phyloP scores from a whole-genome alignment of 2,329 filamentous ascomycete genomes.

The Chrysoporthe deuterocubensis region DNA sequence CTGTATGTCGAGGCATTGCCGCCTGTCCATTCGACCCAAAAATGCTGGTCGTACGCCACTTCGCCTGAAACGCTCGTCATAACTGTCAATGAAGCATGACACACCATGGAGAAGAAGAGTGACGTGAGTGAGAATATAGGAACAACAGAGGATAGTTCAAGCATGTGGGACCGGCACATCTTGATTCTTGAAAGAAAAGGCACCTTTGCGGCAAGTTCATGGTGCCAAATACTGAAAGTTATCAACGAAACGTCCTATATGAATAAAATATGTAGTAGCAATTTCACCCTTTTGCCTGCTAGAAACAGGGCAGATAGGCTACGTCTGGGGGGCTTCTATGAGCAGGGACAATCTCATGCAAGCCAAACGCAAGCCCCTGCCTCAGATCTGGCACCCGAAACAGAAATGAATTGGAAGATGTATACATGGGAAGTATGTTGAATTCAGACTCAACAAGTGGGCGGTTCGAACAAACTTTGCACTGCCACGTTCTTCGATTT shows the following conservation, averaged over 20 bases:
- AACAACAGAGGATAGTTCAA: not conserved
- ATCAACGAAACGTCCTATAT: not conserved
- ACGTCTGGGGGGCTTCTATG: not conserved
- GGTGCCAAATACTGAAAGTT: not conserved
- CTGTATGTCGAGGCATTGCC: conserved; percentile 6
- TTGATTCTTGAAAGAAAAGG: conserved; percentile 2
- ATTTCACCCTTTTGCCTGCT: not conserved
- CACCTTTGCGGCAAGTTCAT: not conserved
- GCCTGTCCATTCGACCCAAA: conserved; percentile 6
- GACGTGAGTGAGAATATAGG: not conserved
- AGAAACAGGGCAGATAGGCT: not conserved
- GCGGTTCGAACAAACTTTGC: too few relatives aligned
- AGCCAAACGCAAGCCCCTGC: not conserved
- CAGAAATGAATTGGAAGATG: too few relatives aligned
- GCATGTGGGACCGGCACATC: conserved; percentile 3
- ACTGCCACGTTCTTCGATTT: too few relatives aligned
- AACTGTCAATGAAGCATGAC: conserved; percentile 3
- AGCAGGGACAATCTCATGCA: not conserved
- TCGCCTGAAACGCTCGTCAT: conserved; percentile 7
- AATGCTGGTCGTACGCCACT: conserved; percentile 1
- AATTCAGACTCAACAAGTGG: too few relatives aligned
- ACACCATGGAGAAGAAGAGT: not conserved
- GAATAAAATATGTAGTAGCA: not conserved
- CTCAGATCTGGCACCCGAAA: not conserved
- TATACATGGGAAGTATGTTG: too few relatives aligned